Conservation (phyloP, 225 moss, liverwort and hornwort genomes). For the Marchantia paleacea region DNA sequence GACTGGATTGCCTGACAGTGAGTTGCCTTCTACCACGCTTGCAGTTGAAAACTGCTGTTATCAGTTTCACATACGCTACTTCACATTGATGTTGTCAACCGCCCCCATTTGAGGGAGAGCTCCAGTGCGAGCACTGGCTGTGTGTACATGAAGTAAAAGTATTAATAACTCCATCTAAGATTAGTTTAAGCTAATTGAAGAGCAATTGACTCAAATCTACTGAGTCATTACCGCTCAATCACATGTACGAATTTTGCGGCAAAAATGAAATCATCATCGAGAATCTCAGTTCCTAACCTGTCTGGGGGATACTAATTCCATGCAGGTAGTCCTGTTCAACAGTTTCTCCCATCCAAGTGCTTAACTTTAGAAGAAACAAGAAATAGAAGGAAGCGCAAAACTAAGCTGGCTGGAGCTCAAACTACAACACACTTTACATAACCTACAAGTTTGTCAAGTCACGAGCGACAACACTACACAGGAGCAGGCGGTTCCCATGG, state of each 20-base stretch:
- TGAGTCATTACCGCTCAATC: neutral
- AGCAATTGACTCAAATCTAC: neutral
- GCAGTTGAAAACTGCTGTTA: neutral
- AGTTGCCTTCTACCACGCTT: neutral
- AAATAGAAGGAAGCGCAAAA: neutral
- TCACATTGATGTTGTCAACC: slow-evolving; percentile 1
- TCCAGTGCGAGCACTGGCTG: neutral
- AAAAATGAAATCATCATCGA: slow-evolving; percentile 7
- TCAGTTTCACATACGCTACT: neutral
- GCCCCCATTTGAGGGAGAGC: neutral
- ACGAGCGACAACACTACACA: neutral
- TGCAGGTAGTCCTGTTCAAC: neutral
- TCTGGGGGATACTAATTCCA: neutral
- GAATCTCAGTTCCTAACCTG: neutral
- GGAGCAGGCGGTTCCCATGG: slow-evolving; percentile 30
- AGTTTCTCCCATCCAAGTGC: neutral
- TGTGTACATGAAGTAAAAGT: neutral
- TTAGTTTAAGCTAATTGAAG: neutral
- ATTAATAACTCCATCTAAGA: neutral
- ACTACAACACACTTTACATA: neutral
- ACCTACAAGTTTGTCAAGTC: neutral
- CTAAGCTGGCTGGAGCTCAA: neutral
- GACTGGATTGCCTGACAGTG: neutral
- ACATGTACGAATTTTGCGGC: neutral
- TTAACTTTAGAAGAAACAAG: neutral